Percentiles rank a stretch among this genome's conserved stretches.
Conservation (phyloP, 371 early-diverging fungal species). For the Mucor sp. region DNA sequence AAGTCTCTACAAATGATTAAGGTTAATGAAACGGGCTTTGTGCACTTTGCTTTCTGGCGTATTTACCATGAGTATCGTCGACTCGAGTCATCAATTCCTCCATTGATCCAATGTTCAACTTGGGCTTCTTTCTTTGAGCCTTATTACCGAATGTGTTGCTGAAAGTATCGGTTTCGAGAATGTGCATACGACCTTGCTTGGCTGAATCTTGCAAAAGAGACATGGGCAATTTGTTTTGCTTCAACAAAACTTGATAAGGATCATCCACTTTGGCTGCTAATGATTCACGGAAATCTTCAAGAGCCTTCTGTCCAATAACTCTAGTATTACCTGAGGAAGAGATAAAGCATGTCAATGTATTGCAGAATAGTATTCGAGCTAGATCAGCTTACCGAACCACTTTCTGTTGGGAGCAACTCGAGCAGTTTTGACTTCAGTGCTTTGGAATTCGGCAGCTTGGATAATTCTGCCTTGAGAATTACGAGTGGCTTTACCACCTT, state of each 20-base stretch:
- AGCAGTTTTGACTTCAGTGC: constrained; percentile 73
- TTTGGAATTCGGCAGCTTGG: constrained; percentile 95
- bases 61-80: constrained; percentile 62
- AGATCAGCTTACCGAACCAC: constrained; percentile 90
- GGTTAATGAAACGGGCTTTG: background rate
- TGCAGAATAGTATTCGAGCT: background rate
- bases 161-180: constrained; percentile 94
- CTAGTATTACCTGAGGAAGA: constrained; percentile 80
- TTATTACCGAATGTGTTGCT: constrained; percentile 90
- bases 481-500: constrained; percentile 87
- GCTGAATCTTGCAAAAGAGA: constrained; percentile 87
- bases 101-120: constrained; percentile 71
- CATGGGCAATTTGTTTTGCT: constrained; percentile 97
- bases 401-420: constrained; percentile 94
- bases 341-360: background rate
- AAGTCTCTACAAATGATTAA: constrained; percentile 54
- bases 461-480: constrained; percentile 92
- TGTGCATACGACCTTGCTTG: constrained; percentile 84
- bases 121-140: constrained; percentile 94
- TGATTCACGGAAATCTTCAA: constrained; percentile 90
- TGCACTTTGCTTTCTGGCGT: background rate
- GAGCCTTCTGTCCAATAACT: constrained; percentile 91
- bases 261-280: constrained; percentile 88
- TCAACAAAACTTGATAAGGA: constrained; percentile 96
- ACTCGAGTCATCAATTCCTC: constrained; percentile 83